These are phyloP conservation scores for Venturia nashicola DNA, from an alignment of 2,329 filamentous ascomycete genomes.

Conservation along the genomic window DNA sequence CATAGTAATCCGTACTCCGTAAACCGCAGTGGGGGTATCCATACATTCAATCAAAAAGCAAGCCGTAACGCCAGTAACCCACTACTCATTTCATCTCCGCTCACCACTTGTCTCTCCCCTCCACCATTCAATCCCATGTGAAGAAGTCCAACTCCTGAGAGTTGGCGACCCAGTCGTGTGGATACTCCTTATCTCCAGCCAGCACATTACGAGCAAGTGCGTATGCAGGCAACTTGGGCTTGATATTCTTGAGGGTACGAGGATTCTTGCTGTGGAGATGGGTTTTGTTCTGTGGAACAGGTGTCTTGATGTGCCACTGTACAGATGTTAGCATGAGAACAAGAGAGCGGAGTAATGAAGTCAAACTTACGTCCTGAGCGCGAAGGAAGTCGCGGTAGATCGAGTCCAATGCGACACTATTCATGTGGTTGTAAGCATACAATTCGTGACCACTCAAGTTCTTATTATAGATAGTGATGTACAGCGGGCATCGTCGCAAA, in stretches of 20 bases:
- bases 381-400: constrained; percentile 1
- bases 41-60: background rate
- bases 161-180: background rate
- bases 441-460: background rate
- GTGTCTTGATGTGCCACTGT: constrained; percentile 2
- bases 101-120: background rate
- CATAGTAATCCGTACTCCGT: background rate
- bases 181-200: background rate
- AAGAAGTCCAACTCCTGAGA: background rate
- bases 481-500: background rate
- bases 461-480: background rate
- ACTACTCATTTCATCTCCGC: background rate
- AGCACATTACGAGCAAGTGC: background rate
- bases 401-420: background rate
- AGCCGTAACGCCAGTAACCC: background rate
- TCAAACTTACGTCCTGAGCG: background rate
- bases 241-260: background rate
- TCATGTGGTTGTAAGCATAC: background rate
- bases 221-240: background rate
- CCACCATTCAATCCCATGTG: background rate
- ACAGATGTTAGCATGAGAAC: background rate
- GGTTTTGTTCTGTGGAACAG: background rate
- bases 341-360: background rate
- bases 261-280: background rate
- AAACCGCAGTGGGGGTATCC: background rate